phyloP scores from a whole-genome alignment of 495 filamentous ascomycete species.

The Parathielavia appendiculata region DNA sequence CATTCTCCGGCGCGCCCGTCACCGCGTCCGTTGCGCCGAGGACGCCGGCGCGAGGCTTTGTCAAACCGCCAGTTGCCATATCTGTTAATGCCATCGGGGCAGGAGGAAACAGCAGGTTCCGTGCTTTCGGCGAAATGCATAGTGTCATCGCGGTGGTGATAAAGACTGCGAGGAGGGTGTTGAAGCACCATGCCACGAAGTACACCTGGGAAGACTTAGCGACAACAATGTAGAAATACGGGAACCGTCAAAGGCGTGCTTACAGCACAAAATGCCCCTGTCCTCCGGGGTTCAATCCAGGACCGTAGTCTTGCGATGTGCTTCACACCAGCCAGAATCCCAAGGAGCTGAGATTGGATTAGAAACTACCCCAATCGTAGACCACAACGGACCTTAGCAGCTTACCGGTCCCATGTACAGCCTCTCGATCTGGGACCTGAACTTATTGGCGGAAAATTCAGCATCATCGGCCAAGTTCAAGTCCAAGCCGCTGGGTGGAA shows the following conservation, averaged over 20 bases:
- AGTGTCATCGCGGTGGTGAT: background rate
- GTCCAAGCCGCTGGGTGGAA: background rate
- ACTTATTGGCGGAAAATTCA: background rate
- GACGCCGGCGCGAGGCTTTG: background rate
- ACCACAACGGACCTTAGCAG: background rate
- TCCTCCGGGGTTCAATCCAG: background rate
- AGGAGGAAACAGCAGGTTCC: background rate
- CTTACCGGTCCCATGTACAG: background rate
- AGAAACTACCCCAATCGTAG: background rate
- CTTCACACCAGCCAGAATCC: background rate
- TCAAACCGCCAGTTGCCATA: background rate
- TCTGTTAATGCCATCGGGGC: background rate
- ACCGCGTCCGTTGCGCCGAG: background rate
- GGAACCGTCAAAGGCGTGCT: background rate
- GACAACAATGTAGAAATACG: background rate
- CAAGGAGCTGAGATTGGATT: background rate
- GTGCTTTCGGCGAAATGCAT: background rate
- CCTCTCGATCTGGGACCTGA: background rate
- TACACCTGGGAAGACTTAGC: background rate
- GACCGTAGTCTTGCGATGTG: background rate
- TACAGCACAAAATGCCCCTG: background rate
- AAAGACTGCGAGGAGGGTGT: background rate
- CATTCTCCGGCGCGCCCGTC: background rate
- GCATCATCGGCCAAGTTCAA: background rate
- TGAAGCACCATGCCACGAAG: background rate